A percentile compares a stretch with the other conserved stretches of the same genome.
These are phyloP conservation scores for Rhododendron henanense DNA, from an alignment of 148 eudicot genomes.

Conservation along the genomic window DNA sequence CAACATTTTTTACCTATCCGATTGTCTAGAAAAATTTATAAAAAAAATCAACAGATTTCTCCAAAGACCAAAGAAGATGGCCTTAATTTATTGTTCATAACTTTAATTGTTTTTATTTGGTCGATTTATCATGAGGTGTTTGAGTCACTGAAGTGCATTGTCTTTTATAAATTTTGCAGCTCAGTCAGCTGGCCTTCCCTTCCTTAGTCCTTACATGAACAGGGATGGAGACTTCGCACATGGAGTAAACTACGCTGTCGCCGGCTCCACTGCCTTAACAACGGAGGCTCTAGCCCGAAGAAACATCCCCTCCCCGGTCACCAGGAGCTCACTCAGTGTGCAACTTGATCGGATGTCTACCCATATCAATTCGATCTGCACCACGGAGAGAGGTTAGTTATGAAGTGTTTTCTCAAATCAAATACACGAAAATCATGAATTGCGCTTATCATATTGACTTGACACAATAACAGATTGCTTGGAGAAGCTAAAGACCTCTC, in stretches of 20 bases:
- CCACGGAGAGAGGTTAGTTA: background rate
- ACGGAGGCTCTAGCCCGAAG: background rate
- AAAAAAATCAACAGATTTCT: too few species aligned
- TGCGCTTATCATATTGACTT: background rate
- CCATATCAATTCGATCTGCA: background rate
- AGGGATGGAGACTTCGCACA: background rate
- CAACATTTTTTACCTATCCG: too few species aligned
- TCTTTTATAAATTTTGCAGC: background rate
- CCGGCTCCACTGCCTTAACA: background rate
- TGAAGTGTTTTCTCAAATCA: background rate
- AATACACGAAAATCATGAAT: background rate
- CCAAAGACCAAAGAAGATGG: too few species aligned
- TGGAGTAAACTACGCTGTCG: background rate
- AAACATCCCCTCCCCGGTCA: background rate
- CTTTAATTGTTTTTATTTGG: background rate
- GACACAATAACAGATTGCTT: background rate
- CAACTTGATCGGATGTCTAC: background rate
- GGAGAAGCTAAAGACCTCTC: background rate
- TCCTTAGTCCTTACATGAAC: background rate
- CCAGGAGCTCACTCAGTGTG: background rate
- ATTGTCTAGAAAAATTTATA: too few species aligned
- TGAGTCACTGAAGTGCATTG: background rate
- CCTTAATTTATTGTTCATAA: too few species aligned
- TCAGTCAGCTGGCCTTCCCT: background rate
- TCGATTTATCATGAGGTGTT: background rate